Percentiles rank a stretch among this genome's conserved stretches.
Conservation (phyloP, 805 yeast species). For the Candida taoyuanica region DNA sequence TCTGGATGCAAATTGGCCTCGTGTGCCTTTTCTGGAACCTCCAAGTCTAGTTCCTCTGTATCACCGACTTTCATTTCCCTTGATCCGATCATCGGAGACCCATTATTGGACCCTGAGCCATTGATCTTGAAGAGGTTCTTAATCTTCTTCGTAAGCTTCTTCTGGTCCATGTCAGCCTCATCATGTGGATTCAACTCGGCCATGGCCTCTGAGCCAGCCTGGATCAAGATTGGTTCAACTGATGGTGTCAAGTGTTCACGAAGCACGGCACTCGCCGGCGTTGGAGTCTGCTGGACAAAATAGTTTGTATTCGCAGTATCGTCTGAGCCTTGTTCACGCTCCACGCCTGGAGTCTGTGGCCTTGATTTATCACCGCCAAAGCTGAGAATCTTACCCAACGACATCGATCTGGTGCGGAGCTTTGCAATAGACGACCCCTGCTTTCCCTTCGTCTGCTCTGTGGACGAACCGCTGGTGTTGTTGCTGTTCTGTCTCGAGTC, state of each 20-base stretch:
- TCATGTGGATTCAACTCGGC: neutral
- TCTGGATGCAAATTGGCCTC: conserved; percentile 11
- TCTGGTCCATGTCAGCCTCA: conserved; percentile 11
- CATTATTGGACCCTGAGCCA: conserved; percentile 9
- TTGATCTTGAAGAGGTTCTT: conserved; percentile 22
- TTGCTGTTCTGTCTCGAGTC: conserved; percentile 6
- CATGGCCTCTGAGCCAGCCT: neutral
- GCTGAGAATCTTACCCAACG: conserved; percentile 36
- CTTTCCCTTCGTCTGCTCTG: neutral
- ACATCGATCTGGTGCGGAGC: conserved; percentile 37
- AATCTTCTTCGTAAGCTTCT: conserved; percentile 18
- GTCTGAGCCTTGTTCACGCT: neutral
- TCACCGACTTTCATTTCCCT: conserved; percentile 8
- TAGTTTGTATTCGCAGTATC: neutral
- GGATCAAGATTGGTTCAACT: conserved; percentile 3
- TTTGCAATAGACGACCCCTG: conserved; percentile 16
- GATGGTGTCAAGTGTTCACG: conserved; percentile 13
- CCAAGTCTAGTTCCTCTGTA: conserved; percentile 12
- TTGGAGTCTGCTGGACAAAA: neutral
- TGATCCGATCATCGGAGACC: conserved; percentile 16
- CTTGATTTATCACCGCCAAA: conserved; percentile 28
- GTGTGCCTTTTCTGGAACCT: conserved; percentile 15
- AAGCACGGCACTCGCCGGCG: conserved; percentile 11
- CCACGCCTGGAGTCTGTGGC: conserved; percentile 9
- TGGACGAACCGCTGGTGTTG: neutral